Conservation (phyloP, 2,329 filamentous ascomycete species). For the Phialocephala subalpina region DNA sequence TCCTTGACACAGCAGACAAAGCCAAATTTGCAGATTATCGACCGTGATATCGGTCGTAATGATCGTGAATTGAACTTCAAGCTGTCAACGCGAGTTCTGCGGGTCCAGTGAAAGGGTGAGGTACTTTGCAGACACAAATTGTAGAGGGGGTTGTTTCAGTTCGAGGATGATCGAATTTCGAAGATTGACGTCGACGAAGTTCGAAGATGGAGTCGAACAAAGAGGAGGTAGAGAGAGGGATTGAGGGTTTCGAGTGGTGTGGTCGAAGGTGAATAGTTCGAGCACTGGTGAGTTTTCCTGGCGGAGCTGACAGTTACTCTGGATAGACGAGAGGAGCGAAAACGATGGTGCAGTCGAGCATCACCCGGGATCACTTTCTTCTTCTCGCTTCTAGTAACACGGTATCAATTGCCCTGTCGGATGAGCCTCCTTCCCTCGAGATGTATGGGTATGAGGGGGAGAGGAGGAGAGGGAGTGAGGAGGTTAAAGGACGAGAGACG, state of each 20-base stretch:
- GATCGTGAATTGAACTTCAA: conserved; percentile 26
- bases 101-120: conserved; percentile 13
- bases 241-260: conserved; percentile 13
- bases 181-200: conserved; percentile 9
- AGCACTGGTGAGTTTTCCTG: conserved; percentile 1
- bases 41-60: conserved; percentile 18
- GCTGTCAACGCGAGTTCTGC: conserved; percentile 19
- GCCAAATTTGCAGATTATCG: conserved; percentile 20
- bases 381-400: conserved; percentile 31
- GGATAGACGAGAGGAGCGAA: conserved; percentile 35
- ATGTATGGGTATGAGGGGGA: conserved; percentile 30
- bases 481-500: conserved; percentile 26
- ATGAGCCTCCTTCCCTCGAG: conserved; percentile 32
- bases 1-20: conserved; percentile 23
- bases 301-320: conserved; percentile 37
- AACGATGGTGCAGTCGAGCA: conserved; percentile 32
- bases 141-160: conserved; percentile 3
- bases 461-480: conserved; percentile 26
- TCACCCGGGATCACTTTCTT: conserved; percentile 22
- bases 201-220: neutral
- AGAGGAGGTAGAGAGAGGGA: conserved; percentile 16
- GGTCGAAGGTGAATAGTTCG: conserved; percentile 19
- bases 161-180: conserved; percentile 1
- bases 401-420: conserved; percentile 35
- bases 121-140: conserved; percentile 13